Evolutionary conservation across 768 basidiomycete genomes (phyloP).

Genomic region (Megacollybia marginata): DNA sequence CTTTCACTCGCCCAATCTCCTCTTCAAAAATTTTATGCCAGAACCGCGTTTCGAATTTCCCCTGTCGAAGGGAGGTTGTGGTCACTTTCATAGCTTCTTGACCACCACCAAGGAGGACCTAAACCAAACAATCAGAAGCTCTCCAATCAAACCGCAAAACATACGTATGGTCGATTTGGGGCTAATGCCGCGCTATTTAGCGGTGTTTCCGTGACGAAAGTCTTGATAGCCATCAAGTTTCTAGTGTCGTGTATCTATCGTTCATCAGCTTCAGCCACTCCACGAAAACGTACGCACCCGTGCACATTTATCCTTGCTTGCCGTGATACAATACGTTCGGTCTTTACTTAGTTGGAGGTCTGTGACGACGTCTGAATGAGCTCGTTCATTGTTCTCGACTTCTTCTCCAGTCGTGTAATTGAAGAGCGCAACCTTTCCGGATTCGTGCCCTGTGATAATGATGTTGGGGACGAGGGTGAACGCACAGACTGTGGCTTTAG

Average conservation of each 20-base stretch:
- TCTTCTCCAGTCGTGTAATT: constrained; percentile 86
- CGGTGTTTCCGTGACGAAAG: constrained; percentile 88
- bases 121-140: background rate
- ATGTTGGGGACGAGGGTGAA: constrained; percentile 74
- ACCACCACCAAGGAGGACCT: constrained; percentile 92
- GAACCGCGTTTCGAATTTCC: constrained; percentile 97
- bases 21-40: constrained; percentile 98
- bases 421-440: constrained; percentile 90
- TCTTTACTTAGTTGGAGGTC: constrained; percentile 90
- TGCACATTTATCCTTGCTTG: constrained; percentile 95
- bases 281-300: constrained; percentile 45
- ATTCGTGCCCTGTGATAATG: constrained; percentile 94
- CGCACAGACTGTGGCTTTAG: constrained; percentile 95
- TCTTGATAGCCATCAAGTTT: constrained; percentile 86
- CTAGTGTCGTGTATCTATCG: constrained; percentile 80
- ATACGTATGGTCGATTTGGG: constrained; percentile 76
- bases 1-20: constrained; percentile 95
- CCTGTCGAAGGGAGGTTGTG: constrained; percentile 87
- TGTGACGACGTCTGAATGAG: constrained; percentile 81
- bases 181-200: constrained; percentile 90
- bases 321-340: constrained; percentile 91
- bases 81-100: constrained; percentile 98
- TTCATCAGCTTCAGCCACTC: background rate
- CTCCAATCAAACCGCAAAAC: constrained; percentile 12
- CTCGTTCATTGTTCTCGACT: constrained; percentile 74